Conservation (phyloP, 192 early-diverging fungal genomes). For the Coemansia nantahalensis region DNA sequence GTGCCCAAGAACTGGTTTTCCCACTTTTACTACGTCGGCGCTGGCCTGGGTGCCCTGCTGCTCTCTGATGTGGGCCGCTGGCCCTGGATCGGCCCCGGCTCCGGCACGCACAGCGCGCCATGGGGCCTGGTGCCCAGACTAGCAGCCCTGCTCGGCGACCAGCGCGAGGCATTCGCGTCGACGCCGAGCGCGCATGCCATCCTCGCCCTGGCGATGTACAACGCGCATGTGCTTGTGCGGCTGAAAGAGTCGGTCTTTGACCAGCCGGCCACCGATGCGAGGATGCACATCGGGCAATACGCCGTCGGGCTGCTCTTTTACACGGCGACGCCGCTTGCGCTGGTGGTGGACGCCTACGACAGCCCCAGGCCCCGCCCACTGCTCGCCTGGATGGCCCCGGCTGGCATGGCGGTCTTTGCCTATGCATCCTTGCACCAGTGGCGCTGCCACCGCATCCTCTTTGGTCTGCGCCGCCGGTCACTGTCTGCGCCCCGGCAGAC, state of each 20-base stretch:
- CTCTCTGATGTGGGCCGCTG: constrained; percentile 16
- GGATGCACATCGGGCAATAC: constrained; percentile 65
- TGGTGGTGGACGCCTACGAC: constrained; percentile 21
- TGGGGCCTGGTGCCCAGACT: neutral
- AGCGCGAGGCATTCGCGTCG: neutral
- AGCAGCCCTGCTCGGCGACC: neutral
- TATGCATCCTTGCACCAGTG: constrained; percentile 66
- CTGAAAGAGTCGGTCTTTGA: constrained; percentile 33
- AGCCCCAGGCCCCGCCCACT: constrained; percentile 3
- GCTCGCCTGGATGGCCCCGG: constrained; percentile 5
- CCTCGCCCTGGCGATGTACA: constrained; percentile 25
- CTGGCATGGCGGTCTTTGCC: constrained; percentile 45
- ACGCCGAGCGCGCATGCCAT: neutral
- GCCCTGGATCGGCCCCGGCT: neutral
- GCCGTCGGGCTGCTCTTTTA: constrained; percentile 65
- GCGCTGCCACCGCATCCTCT: constrained; percentile 65
- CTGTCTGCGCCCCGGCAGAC: neutral
- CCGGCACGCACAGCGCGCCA: neutral
- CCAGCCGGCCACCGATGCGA: constrained; percentile 30
- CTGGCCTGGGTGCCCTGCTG: constrained; percentile 9
- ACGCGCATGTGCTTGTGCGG: constrained; percentile 22
- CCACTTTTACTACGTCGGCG: constrained; percentile 38
- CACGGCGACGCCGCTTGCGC: constrained; percentile 35
- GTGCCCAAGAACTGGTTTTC: constrained; percentile 37
- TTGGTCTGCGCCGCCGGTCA: constrained; percentile 47